Evolutionary conservation across 371 early-diverging fungal species (phyloP), one percentile per base, ranked within the genome.

Genomic region (Globomyces sp.): DNA sequence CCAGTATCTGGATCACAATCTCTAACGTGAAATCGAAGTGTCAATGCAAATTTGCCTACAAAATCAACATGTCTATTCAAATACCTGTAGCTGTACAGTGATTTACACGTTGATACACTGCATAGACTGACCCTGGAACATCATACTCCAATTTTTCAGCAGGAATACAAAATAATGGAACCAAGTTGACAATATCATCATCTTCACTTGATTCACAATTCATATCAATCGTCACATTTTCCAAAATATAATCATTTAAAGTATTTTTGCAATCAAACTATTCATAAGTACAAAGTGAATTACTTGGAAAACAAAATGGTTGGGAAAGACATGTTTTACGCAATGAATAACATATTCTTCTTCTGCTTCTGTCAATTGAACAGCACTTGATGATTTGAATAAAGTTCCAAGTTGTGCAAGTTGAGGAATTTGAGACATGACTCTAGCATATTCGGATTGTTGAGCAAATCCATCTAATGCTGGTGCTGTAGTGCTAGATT

Each of bases 241-340:
- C 98, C 70, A 98, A 77, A 46, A 95, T 76, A 45, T 86, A 88
- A 75, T 97, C 96, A 69, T 92, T 89, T 46, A 98, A 78, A 0
- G 99, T 98, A 80, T 98, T 98, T 64, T 84, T 87, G 74, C 93
- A 90, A 68, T 91, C 86, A 76, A 96, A 98, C 85, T 87, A 67
- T 24, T 24, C 24, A 24, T 24, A 42, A 2, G 46, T 37, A 4
- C 40, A 34, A 37, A 34, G 6, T 13, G 2, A 39, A 53, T 34
- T 82, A 87, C 87, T 82, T 98, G 95, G 85, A 97, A 95, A 4
- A 98, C 93, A 66, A 97, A 68, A 65, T 96, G 94, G 46, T 86
- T 81, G 52, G 86, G 77, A 76, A 93, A 97, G 11, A 96, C 86
- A 71, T 98, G 99, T 80, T 96, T 96, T 67, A 92, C 78, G 68